phyloP scores from a whole-genome alignment of 495 filamentous ascomycete species.

The Bryoglossum gracile region DNA sequence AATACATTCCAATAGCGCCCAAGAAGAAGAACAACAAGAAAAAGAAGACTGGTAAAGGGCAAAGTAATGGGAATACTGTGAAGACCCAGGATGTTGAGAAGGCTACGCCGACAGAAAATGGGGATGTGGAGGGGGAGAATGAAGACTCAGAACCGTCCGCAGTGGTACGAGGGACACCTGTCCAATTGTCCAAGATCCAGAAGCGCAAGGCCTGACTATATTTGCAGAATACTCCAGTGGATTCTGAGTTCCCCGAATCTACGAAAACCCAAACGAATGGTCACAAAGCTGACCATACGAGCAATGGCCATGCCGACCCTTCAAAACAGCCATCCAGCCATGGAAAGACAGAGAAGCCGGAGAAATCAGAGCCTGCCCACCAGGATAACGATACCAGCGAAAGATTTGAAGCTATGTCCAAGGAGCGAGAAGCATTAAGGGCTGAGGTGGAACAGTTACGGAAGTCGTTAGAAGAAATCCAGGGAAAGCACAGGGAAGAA shows the following conservation, averaged over 20 bases:
- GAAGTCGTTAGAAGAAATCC: conserved; percentile 70
- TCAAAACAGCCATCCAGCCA: conserved; percentile 8
- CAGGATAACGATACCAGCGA: conserved; percentile 35
- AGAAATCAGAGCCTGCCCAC: conserved; percentile 35
- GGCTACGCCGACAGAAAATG: conserved; percentile 27
- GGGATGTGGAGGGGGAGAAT: conserved; percentile 28
- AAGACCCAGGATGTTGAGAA: conserved; percentile 33
- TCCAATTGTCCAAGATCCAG: conserved; percentile 13
- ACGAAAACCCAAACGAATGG: conserved; percentile 16
- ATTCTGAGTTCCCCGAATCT: conserved; percentile 18
- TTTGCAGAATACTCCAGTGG: conserved; percentile 23
- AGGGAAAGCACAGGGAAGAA: conserved; percentile 54
- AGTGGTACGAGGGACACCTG: conserved; percentile 27
- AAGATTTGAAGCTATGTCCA: conserved; percentile 65
- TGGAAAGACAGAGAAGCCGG: conserved; percentile 12
- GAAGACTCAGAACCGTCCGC: conserved; percentile 26
- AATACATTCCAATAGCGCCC: conserved; percentile 32
- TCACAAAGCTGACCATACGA: conserved; percentile 15
- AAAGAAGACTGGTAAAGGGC: conserved; percentile 43
- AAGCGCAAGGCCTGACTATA: conserved; percentile 11
- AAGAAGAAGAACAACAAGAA: conserved; percentile 71
- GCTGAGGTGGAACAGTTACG: conserved; percentile 76
- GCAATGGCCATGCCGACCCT: conserved; percentile 29
- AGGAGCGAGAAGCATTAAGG: conserved; percentile 72
- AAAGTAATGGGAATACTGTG: conserved; percentile 27